Evolutionary conservation across 2,329 filamentous ascomycete genomes (phyloP), one percentile per base, ranked within the genome.

Genomic region (Aspergillus sp.): DNA sequence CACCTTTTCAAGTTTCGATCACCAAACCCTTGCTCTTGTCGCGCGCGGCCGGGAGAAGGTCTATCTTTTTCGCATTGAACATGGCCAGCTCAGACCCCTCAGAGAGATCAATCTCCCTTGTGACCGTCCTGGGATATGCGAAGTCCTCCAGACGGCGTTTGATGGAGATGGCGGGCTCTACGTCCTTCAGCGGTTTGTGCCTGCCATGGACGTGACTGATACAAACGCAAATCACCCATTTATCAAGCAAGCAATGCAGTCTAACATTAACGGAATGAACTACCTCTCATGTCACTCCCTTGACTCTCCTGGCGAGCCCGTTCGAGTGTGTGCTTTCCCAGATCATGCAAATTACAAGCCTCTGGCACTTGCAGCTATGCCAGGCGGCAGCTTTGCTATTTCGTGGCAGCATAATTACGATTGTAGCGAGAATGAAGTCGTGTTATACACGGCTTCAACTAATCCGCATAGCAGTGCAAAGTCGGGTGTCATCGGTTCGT

Each of bases 361-460:
- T 10, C 55, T 72, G 30, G 71, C 72, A 32, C 55, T 78, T 49
- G 69, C 72, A 8, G 65, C 65, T 60, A 65, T 59, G 9, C 45
- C 65, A 25, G 48, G 56, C 21, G 56, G 64, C n/a, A 64, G 58
- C 5, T 76, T 77, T 69, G 75, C 70, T 1, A 76, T 77, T 39
- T 76, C 72, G n/a, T 78, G 75, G 75, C 71, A 72, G 51, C 68
- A 75, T 61, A 13, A 19, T 30, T 52, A 64, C 6, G 65, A 70
- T 13, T 38, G 47, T 8, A 21, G 60, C 30, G 62, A 69, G 10
- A 58, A 72, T 58, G 66, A 71, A 19, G 74, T 77, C 10, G 51
- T 72, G 10, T 60, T 74, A n/a, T 77, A 78, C 55, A 66, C 52
- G 15, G 21, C 57, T 38, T 54, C 50, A 2, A 19, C 48, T n/a